Evolutionary conservation across 2,329 filamentous ascomycete species (phyloP).

Genomic region (Neonectria punicea): DNA sequence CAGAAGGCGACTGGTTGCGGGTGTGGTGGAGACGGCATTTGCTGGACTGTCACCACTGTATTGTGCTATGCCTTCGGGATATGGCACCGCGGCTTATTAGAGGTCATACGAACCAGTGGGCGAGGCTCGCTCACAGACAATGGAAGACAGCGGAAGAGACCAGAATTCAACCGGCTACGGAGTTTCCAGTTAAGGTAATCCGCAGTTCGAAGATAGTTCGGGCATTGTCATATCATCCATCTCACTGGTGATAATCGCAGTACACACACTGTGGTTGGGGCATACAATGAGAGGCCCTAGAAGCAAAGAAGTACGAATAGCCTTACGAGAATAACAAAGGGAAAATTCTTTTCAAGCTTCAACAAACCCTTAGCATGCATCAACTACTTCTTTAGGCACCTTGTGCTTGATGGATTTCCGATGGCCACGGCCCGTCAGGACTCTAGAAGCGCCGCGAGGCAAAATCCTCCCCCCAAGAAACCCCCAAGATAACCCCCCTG

Average conservation of each 20-base stretch:
- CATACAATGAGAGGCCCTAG: neutral
- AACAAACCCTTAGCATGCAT: constrained; percentile 24
- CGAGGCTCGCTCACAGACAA: neutral
- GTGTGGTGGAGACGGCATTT: constrained; percentile 10
- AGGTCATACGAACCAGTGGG: constrained; percentile 14
- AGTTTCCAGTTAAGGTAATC: neutral
- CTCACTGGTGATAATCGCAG: neutral
- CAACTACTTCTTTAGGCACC: constrained; percentile 29
- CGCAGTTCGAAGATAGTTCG: neutral
- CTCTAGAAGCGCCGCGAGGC: constrained; percentile 35
- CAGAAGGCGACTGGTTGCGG: constrained; percentile 12
- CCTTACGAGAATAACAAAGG: constrained; percentile 6
- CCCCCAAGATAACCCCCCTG: constrained; percentile 19
- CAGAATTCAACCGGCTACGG: too few relatives aligned
- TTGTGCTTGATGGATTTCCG: constrained; percentile 25
- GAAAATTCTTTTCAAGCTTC: constrained; percentile 21
- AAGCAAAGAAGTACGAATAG: neutral
- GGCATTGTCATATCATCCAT: neutral
- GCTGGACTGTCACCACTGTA: neutral
- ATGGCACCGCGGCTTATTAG: constrained; percentile 4
- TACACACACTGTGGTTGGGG: too few relatives aligned
- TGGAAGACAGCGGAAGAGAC: neutral
- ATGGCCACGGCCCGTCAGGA: constrained; percentile 26
- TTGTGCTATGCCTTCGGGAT: neutral
- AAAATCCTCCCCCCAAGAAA: constrained; percentile 31